phyloP scores from a whole-genome alignment of 179 eudicot species.

The Spergularia azorica region DNA sequence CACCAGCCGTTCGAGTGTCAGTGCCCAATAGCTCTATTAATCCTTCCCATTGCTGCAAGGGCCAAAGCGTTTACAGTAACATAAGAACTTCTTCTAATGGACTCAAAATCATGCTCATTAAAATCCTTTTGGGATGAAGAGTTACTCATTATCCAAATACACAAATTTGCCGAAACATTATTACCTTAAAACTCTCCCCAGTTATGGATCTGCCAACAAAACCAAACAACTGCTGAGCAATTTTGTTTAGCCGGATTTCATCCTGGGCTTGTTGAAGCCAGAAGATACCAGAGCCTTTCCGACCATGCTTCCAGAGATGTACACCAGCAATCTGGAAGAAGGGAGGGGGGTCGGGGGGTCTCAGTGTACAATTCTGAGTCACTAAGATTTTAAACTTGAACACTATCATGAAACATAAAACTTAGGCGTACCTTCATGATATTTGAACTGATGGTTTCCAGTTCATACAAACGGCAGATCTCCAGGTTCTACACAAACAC shows the following conservation, averaged over 20 bases:
- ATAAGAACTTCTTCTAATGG: not conserved
- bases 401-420: not conserved
- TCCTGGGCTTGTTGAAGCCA: constrained; percentile 99
- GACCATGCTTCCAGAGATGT: constrained; percentile 97
- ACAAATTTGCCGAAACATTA: not conserved
- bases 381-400: not conserved
- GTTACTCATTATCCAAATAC: no score
- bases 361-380: not conserved
- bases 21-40: constrained; percentile 81
- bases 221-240: constrained; percentile 85
- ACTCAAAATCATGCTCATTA: constrained; percentile 12
- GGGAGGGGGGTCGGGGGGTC: not conserved
- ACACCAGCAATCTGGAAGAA: constrained; percentile 80
- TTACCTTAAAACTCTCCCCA: constrained; percentile 88
- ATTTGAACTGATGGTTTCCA: constrained; percentile 61
- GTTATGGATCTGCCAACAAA: constrained; percentile 92
- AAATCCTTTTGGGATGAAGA: not conserved
- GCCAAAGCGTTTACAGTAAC: not conserved
- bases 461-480: constrained; percentile 89
- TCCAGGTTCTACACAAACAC: constrained; percentile 66
- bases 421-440: constrained; percentile 73
- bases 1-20: constrained; percentile 82
- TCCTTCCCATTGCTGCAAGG: constrained; percentile 94
- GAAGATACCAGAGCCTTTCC: constrained; percentile 85
- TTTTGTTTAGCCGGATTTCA: constrained; percentile 76